Evolutionary conservation across 2,329 filamentous ascomycete species (phyloP).

Genomic region (Ophiostoma pallidulum): DNA sequence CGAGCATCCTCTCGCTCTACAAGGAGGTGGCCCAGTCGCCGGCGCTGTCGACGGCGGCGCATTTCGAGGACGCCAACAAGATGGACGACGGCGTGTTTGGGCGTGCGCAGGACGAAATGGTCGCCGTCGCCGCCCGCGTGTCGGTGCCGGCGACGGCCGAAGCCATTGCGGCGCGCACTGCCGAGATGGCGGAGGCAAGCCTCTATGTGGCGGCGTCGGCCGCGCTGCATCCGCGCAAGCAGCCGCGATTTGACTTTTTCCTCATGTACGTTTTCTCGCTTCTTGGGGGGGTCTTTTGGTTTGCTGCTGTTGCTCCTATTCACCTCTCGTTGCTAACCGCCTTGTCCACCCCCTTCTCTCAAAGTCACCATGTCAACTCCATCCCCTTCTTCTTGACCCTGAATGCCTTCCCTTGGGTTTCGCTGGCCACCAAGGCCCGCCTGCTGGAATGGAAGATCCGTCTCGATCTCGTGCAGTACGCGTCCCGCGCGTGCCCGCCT

Average conservation of each 20-base stretch:
- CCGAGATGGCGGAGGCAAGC: constrained; percentile 59
- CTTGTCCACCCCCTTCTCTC: constrained; percentile 18
- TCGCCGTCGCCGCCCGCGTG: constrained; percentile 50
- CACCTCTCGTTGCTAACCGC: neutral
- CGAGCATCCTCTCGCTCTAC: constrained; percentile 48
- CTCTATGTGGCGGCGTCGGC: constrained; percentile 42
- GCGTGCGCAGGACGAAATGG: constrained; percentile 54
- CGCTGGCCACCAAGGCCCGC: constrained; percentile 50
- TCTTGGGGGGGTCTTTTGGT: neutral
- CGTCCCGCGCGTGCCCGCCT: constrained; percentile 53
- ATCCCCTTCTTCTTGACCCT: constrained; percentile 65
- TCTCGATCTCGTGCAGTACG: constrained; percentile 64
- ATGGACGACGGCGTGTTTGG: constrained; percentile 58
- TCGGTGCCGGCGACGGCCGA: constrained; percentile 46
- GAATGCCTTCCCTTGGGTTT: constrained; percentile 51
- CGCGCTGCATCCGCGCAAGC: constrained; percentile 54
- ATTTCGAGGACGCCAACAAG: constrained; percentile 48
- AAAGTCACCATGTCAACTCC: constrained; percentile 70
- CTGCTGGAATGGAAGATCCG: constrained; percentile 77
- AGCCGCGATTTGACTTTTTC: constrained; percentile 74
- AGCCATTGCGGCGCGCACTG: constrained; percentile 45
- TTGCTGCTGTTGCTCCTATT: neutral
- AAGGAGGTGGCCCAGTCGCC: constrained; percentile 47
- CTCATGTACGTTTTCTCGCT: constrained; percentile 35
- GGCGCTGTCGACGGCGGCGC: constrained; percentile 45